Evolutionary conservation across 805 yeast species (phyloP), one percentile per base, ranked within the genome.

Genomic region (Candida quercuum): DNA sequence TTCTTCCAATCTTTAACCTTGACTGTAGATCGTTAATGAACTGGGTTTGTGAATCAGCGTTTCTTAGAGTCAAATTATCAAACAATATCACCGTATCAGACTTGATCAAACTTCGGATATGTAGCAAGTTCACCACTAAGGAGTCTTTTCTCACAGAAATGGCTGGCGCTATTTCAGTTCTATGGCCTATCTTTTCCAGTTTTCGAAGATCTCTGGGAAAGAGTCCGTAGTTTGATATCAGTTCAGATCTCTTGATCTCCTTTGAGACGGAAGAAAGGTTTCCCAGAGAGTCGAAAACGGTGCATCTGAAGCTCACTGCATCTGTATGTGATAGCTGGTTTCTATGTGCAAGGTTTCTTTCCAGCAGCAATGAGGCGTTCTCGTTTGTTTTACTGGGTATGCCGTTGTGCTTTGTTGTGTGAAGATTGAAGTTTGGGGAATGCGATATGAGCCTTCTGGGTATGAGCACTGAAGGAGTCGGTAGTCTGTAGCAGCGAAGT

Each of bases 161-260:
- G 14, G 83, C 74, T 0, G 96, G 96, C 1, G 85, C 86, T 22
- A 86, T 86, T 48, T 84, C 91, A 37, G 82, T 71, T 2, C 78
- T 66, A 49, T 44, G 37, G 10, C 43, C 43, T 8, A 46, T 81
- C 40, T 85, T 74, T 34, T 91, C 98, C 37, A 91, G 81, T 54
- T 89, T 91, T 16, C 99, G 67, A 47, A 91, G 65, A 59, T 91
- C 99, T 57, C 99, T 69, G 0, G 98, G 96, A 40, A 84, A 76
- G 19, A 91, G 60, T 11, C 86, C 86, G 56, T 89, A 86, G 45
- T 79, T 77, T 23, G 78, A 68, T 9, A 91, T 68, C 42, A 91
- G 73, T 37, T 78, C 80, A 36, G 83, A 71, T 52, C 86, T 76
- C 43, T 86, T 86, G 57, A 82, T 78, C 51, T 79, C 84, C 32